Evolutionary conservation across 768 basidiomycete species (phyloP).

Genomic region (Boletus eberwhitei): DNA sequence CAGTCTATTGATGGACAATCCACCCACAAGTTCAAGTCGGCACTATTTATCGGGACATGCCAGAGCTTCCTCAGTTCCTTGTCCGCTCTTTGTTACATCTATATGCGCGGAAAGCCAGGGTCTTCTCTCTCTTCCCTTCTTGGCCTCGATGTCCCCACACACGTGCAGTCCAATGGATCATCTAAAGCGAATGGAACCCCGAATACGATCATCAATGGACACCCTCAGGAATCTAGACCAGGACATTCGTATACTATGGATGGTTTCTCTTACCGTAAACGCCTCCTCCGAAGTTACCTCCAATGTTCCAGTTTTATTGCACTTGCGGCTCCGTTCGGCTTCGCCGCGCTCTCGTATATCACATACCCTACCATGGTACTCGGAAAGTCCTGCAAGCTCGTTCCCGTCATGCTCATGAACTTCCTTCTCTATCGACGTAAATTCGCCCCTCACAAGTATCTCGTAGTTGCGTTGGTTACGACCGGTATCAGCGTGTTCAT

Average conservation of each 20-base stretch:
- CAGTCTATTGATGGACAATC: slow-evolving; percentile 58
- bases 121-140: slow-evolving; percentile 55
- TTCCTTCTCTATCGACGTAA: slow-evolving; percentile 89
- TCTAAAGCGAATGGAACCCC: slow-evolving; percentile 26
- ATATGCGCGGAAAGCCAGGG: slow-evolving; percentile 52
- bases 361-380: slow-evolving; percentile 99
- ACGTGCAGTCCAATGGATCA: slow-evolving; percentile 17
- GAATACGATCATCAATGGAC: slow-evolving; percentile 35
- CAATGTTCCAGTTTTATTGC: slow-evolving; percentile 89
- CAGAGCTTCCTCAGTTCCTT: slow-evolving; percentile 78
- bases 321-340: slow-evolving; percentile 91
- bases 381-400: slow-evolving; percentile 98
- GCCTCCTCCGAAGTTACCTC: slow-evolving; percentile 70
- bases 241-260: slow-evolving; percentile 30
- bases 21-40: slow-evolving; percentile 77
- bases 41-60: slow-evolving; percentile 79
- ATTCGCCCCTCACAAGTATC: slow-evolving; percentile 92
- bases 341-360: slow-evolving; percentile 91
- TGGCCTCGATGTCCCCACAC: slow-evolving; percentile 48
- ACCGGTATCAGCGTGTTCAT: slow-evolving; percentile 91
- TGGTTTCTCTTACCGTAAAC: slow-evolving; percentile 34
- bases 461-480: slow-evolving; percentile 93
- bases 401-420: slow-evolving; percentile 98
- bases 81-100: slow-evolving; percentile 75
- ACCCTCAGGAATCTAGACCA: slow-evolving; percentile 19